Base-by-base conservation (phyloP, 352 stramenopile species). In the Phytophthora aleatoria region DNA sequence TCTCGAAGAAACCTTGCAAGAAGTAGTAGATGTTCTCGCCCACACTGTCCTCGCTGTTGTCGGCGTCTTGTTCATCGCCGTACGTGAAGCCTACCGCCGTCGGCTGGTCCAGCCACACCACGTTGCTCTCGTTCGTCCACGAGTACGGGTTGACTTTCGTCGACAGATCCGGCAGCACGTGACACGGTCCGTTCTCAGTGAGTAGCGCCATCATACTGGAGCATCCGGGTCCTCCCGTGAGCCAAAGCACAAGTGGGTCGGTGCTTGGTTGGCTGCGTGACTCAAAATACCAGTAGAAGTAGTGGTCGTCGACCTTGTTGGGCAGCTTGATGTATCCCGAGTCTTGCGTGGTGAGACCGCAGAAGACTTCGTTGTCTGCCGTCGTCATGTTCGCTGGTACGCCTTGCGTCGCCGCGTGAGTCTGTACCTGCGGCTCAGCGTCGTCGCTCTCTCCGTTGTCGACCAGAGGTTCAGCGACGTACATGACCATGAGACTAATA, bases 241-340 rank as follows among this genome's bases (percentile, higher is more conserved):
- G 73, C 80, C 83, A 91, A 0, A 91, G 59, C 36, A 91, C 71
- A 3, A 91, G 65, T 15, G 83, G 80, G 58, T 87, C 83, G 1
- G 48, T 85, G 3, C 20, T 53, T 12, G 78, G 77, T 11, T 78
- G 58, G 11, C 61, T 69, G n/a, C 78, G 71, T 2, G 83, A 89
- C 67, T 89, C 78, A 50, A 85, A 85, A 69, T 79, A 89, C 83
- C 83, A 91, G 58, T 88, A 90, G 57, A 89, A 89, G 63, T 88
- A 91, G 39, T 89, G 62, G 63, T 90, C 79, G 56, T 87, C 79
- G 49, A 78, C 61, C 61, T 87, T 88, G 81, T 87, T 85, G 31
- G 78, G 63, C 9, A 90, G 68, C 54, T 81, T 73, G 51, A 90
- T 71, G 67, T 86, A 88, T 3, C 78, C 81, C 0, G 81, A 76